These are phyloP conservation scores for Saccharomyces hybrid DNA, from an alignment of 1,139 yeast genomes.

Conservation along the genomic window DNA sequence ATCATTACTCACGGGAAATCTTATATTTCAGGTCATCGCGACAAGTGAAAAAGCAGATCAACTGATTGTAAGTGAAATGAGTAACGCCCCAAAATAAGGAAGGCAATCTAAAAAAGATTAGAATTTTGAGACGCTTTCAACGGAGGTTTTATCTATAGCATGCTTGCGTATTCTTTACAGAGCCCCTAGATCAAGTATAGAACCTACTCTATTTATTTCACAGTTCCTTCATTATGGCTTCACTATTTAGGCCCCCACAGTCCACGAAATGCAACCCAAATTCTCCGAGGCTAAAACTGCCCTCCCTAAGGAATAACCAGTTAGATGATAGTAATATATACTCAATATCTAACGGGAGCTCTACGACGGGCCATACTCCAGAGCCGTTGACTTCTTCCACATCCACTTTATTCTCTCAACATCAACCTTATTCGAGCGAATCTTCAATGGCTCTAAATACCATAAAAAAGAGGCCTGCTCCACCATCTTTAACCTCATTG, in stretches of 20 bases:
- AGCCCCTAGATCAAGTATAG: background rate
- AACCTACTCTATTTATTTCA: background rate
- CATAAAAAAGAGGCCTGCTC: slow-evolving; percentile 24
- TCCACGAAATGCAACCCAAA: slow-evolving; percentile 22
- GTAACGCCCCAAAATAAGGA: background rate
- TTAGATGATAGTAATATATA: slow-evolving; percentile 3
- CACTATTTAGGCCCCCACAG: slow-evolving; percentile 31
- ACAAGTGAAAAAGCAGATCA: background rate
- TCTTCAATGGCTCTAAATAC: slow-evolving; percentile 1
- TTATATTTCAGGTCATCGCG: background rate
- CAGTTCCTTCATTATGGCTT: slow-evolving; percentile 21
- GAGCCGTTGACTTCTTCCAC: slow-evolving; percentile 4
- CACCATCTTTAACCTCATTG: slow-evolving; percentile 24
- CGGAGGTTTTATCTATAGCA: no score
- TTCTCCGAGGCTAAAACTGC: slow-evolving; percentile 28
- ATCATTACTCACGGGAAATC: background rate
- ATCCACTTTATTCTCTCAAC: slow-evolving; percentile 6
- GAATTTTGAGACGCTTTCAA: no score
- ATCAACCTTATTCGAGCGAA: background rate
- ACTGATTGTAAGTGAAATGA: background rate
- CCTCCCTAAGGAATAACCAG: slow-evolving; percentile 16
- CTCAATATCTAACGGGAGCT: background rate
- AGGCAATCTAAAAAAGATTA: background rate
- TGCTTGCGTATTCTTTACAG: background rate
- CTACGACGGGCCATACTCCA: background rate